Conservation (phyloP, 495 filamentous ascomycete genomes). For the Tetracladium setigerum region DNA sequence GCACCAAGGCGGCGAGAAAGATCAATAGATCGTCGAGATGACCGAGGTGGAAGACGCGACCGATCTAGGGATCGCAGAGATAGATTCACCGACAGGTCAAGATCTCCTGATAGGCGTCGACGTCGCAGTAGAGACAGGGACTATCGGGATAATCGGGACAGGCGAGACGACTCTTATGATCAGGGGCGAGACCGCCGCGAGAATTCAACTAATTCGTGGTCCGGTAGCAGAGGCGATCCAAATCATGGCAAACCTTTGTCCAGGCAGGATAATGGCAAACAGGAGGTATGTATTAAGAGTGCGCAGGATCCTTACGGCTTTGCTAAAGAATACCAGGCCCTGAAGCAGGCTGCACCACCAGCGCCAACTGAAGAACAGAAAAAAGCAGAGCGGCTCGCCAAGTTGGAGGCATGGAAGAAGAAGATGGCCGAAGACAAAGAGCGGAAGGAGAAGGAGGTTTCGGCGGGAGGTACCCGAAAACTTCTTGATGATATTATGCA, state of each 20-base stretch:
- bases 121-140: slow-evolving; percentile 66
- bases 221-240: slow-evolving; percentile 62
- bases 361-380: slow-evolving; percentile 71
- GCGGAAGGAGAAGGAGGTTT: slow-evolving; percentile 64
- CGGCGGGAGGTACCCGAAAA: slow-evolving; percentile 51
- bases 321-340: slow-evolving; percentile 24
- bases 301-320: not conserved
- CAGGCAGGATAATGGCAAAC: slow-evolving; percentile 34
- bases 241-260: slow-evolving; percentile 45
- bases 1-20: slow-evolving; percentile 62
- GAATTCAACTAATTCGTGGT: slow-evolving; percentile 67
- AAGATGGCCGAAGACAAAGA: slow-evolving; percentile 76
- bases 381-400: slow-evolving; percentile 74
- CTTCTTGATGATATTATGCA: slow-evolving; percentile 72
- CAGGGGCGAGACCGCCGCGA: slow-evolving; percentile 60
- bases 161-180: slow-evolving; percentile 77
- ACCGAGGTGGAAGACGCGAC: slow-evolving; percentile 49
- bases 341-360: slow-evolving; percentile 44
- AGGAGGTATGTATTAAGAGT: slow-evolving; percentile 40
- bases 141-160: slow-evolving; percentile 58
- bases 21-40: slow-evolving; percentile 66
- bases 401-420: slow-evolving; percentile 85
- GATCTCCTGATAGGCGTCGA: slow-evolving; percentile 43
- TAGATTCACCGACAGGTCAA: slow-evolving; percentile 49
- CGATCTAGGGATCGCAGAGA: slow-evolving; percentile 62